Conservation (phyloP, 352 stramenopile species). For the Aphanomyces euteiches region DNA sequence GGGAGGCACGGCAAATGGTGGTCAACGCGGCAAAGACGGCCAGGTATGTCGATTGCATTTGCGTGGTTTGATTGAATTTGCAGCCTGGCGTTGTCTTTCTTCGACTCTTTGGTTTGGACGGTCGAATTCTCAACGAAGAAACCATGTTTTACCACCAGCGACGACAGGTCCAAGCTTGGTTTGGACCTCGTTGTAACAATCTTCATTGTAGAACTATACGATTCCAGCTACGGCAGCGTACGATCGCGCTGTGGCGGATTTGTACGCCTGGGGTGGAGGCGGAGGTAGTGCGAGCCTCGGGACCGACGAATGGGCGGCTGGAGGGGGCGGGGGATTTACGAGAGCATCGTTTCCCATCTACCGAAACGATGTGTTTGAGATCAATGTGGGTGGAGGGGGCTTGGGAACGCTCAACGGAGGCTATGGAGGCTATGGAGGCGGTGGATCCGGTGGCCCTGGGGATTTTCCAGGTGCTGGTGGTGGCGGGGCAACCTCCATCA, state of each 20-base stretch:
- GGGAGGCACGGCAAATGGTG: constrained; percentile 12
- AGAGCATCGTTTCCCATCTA: constrained; percentile 5
- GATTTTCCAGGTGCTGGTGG: constrained; percentile 59
- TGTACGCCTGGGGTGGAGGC: constrained; percentile 22
- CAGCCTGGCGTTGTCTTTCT: constrained; percentile 2
- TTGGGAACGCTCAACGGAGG: constrained; percentile 18
- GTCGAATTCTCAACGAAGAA: background rate
- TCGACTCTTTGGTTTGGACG: constrained; percentile 4
- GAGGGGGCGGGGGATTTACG: constrained; percentile 17
- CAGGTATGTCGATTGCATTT: constrained; percentile 11
- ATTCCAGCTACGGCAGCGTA: background rate
- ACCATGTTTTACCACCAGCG: background rate
- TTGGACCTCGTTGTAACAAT: background rate
- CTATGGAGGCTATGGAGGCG: constrained; percentile 63
- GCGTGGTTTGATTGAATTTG: background rate
- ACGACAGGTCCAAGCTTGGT: too few species aligned
- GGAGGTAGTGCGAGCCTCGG: background rate
- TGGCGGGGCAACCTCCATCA: constrained; percentile 40
- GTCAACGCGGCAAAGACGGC: background rate
- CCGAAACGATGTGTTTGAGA: constrained; percentile 4
- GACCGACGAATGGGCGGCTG: background rate
- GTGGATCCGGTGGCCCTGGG: constrained; percentile 51
- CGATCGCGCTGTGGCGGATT: background rate
- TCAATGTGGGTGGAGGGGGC: constrained; percentile 22
- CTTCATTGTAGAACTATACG: constrained; percentile 11